Base-by-base conservation (phyloP, 176 grass and related monocot species). In the Carex cristatella region DNA sequence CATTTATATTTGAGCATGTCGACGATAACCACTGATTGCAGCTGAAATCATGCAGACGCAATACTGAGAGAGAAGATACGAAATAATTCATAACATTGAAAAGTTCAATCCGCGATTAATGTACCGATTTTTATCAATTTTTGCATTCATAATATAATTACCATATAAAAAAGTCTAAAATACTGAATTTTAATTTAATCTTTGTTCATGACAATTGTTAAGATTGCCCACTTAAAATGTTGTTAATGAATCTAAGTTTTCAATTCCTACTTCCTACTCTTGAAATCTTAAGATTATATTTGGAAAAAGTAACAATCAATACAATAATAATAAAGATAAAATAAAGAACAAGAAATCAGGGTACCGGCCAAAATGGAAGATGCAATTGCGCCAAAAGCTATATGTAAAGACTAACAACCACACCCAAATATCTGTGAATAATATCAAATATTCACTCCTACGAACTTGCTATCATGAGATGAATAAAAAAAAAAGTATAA, bases 391-490 rank as follows among this genome's bases (percentile, higher is more conserved):
- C 51, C 74, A 33, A 79, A 33, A 79, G 74, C 54, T 79, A 53
- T 48, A 55, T 79, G 57, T 79, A 32, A 56, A 37, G 74, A 58
- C 74, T 14, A 78, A 51, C 51, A 58, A 56, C 14, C 27, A 32
- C 74, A 10, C 51, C 10, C 48, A 4, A 56, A 33, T 78, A 79
- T 18, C 30, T 58, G 30, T 79, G 74, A 79, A 58, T 13, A 56
- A 79, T 58, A n/a, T 79, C 30, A 10, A 79, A 31, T 58, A 53
- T 9, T 70, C 35, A 58, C 74, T 79, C 53, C 74, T n/a, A 79
- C 14, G 49, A 78, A 55, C 12, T 58, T 79, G 51, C 74, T 79
- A 79, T 58, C 51, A 58, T 57, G 74, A 35, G 38, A 10, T 14
- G 10, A 44, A 71, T 71, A 44, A 71, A 57, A 28, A 44, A 71